These are phyloP conservation scores for Fragaria vesca DNA, from an alignment of 306 rosid genomes.

Conservation along the genomic window DNA sequence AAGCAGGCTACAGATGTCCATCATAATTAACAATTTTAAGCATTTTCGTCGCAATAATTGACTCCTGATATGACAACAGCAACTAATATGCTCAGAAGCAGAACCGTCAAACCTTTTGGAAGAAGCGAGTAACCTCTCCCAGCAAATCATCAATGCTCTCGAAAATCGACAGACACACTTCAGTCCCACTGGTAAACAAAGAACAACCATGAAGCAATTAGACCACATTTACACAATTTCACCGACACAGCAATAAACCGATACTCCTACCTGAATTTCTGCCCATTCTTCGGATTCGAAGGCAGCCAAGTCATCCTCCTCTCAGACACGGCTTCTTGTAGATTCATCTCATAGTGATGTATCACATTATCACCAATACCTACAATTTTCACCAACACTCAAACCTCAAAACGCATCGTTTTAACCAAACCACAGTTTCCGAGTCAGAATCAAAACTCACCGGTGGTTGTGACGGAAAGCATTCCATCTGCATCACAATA, in stretches of 20 bases:
- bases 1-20: neutral
- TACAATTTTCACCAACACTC: constrained; percentile 27
- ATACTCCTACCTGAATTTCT: constrained; percentile 70
- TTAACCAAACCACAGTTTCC: neutral
- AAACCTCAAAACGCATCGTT: constrained; percentile 1
- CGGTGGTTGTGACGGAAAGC: constrained; percentile 71
- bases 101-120: constrained; percentile 58
- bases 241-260: constrained; percentile 2
- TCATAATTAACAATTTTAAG: neutral
- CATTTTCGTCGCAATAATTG: neutral
- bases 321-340: constrained; percentile 52
- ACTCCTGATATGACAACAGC: neutral
- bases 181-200: constrained; percentile 66
- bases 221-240: neutral
- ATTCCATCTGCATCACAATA: constrained; percentile 65
- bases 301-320: constrained; percentile 53
- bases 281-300: constrained; percentile 62
- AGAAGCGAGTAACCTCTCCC: constrained; percentile 49
- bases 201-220: constrained; percentile 15
- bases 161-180: constrained; percentile 52
- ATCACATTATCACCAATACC: constrained; percentile 58
- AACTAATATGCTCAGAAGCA: neutral
- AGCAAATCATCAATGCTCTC: constrained; percentile 52
- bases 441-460: constrained; percentile 43
- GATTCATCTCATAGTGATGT: constrained; percentile 45